Evolutionary conservation across 2,329 filamentous ascomycete genomes (phyloP), one percentile per base, ranked within the genome.

Genomic region (Neonectria coccinea): DNA sequence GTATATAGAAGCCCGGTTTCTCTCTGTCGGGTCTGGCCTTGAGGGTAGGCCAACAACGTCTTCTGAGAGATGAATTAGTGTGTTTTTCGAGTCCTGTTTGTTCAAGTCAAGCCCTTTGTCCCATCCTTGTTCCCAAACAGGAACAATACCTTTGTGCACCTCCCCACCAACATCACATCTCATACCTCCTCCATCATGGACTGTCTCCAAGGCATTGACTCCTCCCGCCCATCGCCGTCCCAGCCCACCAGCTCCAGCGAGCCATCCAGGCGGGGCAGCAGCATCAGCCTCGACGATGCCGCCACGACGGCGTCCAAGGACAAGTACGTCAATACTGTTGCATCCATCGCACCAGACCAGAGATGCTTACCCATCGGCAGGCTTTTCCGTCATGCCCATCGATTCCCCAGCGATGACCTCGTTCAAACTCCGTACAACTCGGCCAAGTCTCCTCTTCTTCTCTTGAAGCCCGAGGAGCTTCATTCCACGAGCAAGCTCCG

Each of bases 281-380:
- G 71, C 59, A 70, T 73, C 45, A 70, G 64, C 45, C 71, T 73
- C 5, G 70, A 73, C n/a, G 67, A 62, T 6, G 31, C 33, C 9
- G 31, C 51, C 18, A 58, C 29, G 12, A 58, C 29, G 12, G 47
- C 47, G 18, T 31, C 55, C 14, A 42, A 52, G 29, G 31, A 61
- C 22, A 22, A 53, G 69, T 71, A 62, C n/a, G 36, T 58, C n/a
- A 42, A 36, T 22, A 22, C 22, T 56, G 18, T 50, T 27, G 16
- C 6, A 29, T 45, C 16, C 44, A 16, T 31, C 27, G 4, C 2
- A 16, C 3, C 44, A 20, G 10, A 14, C 31, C 4, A 5, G 41
- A 29, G 5, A 31, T 22, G 36, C 68, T 69, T 51, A 72, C 39
- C 5, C 4, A 4, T 14, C 42, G n/a, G 4, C 9, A 72, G 70